A percentile compares a stretch with the other conserved stretches of the same genome.
Conservation (phyloP, 2,329 filamentous ascomycete species). For the Stachybotrys chlorohalonatus region DNA sequence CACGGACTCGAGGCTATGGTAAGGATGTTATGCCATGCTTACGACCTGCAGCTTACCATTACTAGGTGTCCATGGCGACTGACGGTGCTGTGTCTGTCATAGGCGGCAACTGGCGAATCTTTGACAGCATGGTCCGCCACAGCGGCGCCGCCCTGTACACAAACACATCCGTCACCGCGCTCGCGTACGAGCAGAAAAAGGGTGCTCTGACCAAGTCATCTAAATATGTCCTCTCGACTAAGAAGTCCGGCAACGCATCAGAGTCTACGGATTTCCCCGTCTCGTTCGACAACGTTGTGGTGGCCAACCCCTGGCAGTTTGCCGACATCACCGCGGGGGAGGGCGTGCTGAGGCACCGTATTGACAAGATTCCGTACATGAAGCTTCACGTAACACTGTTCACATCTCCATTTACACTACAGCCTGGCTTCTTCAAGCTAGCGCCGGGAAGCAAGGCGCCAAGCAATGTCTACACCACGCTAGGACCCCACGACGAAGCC, state of each 20-base stretch:
- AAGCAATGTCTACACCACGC: conserved; percentile 72
- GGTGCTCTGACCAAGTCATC: conserved; percentile 26
- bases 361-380: conserved; percentile 79
- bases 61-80: conserved; percentile 74
- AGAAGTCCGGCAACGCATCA: conserved; percentile 10
- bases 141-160: conserved; percentile 53
- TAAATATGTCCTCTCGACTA: conserved; percentile 38
- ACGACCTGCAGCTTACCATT: background rate
- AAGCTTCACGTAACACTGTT: conserved; percentile 85
- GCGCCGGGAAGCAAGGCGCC: conserved; percentile 50
- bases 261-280: conserved; percentile 31
- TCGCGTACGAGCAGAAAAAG: conserved; percentile 41
- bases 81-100: conserved; percentile 70
- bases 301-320: conserved; percentile 79
- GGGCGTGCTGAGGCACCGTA: conserved; percentile 56
- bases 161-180: conserved; percentile 58
- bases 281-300: conserved; percentile 68
- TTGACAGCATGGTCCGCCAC: conserved; percentile 65
- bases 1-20: conserved; percentile 85
- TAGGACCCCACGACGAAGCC: conserved; percentile 49
- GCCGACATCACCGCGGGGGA: conserved; percentile 57
- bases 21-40: conserved; percentile 2
- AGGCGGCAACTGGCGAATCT: conserved; percentile 93
- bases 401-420: conserved; percentile 65
- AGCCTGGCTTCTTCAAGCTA: conserved; percentile 63